These are phyloP conservation scores for Cutaneotrichosporon spelunceum DNA, from an alignment of 1,284 basidiomycete genomes.

Conservation along the genomic window DNA sequence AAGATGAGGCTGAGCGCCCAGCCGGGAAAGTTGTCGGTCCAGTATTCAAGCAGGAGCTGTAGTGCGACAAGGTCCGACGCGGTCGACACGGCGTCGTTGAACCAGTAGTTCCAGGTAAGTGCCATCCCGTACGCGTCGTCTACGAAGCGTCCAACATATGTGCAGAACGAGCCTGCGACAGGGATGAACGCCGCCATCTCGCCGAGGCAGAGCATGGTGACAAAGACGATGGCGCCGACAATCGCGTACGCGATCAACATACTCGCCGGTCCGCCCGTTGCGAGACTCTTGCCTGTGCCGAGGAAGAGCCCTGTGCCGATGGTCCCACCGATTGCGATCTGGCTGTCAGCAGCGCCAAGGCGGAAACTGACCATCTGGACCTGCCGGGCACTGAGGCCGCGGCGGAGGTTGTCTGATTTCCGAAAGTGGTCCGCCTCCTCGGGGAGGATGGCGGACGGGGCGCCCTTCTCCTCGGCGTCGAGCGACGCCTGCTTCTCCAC, in stretches of 20 bases:
- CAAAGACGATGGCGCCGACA: conserved; percentile 48
- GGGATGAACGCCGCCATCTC: conserved; percentile 53
- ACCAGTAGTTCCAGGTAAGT: conserved; percentile 71
- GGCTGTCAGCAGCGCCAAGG: conserved; percentile 14
- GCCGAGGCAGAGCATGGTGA: conserved; percentile 52
- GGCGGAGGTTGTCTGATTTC: conserved; percentile 15
- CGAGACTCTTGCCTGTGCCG: conserved; percentile 18
- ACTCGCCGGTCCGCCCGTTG: conserved; percentile 51
- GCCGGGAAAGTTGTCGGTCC: conserved; percentile 63
- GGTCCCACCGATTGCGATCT: background rate
- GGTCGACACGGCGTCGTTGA: conserved; percentile 55
- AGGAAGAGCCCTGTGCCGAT: conserved; percentile 15
- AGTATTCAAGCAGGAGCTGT: conserved; percentile 73
- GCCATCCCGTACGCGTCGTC: conserved; percentile 75
- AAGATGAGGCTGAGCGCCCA: conserved; percentile 65
- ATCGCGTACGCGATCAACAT: conserved; percentile 27
- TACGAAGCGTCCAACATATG: conserved; percentile 56
- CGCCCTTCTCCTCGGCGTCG: background rate
- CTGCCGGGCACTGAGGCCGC: conserved; percentile 14
- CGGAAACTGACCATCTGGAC: conserved; percentile 33
- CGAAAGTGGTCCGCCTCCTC: conserved; percentile 1
- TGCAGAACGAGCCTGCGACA: conserved; percentile 68
- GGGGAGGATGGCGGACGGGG: background rate
- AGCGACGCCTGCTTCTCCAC: background rate
- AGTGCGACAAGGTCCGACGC: conserved; percentile 76